These are phyloP conservation scores for Spathaspora girioi DNA, from an alignment of 805 yeast species.

Conservation along the genomic window DNA sequence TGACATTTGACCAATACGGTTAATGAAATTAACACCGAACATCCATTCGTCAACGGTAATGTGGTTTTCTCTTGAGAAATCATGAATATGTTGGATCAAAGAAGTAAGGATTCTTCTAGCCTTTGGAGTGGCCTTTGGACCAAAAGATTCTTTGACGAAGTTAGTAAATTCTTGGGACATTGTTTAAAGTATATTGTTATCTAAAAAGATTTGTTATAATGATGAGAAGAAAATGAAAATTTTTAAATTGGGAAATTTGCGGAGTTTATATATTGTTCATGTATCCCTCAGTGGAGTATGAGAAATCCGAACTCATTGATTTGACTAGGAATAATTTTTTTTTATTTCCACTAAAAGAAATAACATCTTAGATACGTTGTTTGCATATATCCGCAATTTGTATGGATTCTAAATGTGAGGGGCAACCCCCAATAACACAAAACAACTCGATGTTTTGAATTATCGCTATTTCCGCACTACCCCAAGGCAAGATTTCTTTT, in stretches of 20 bases:
- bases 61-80: constrained; percentile 29
- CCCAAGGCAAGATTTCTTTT: neutral
- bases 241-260: neutral
- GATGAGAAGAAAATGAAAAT: neutral
- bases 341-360: neutral
- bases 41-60: constrained; percentile 34
- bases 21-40: constrained; percentile 26
- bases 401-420: neutral
- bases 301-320: neutral
- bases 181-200: neutral
- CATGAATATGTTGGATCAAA: constrained; percentile 31
- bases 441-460: neutral
- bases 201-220: neutral
- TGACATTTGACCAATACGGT: constrained; percentile 29
- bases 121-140: constrained; percentile 22
- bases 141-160: constrained; percentile 21
- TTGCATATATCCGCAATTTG: neutral
- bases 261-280: neutral
- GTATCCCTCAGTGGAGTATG: neutral
- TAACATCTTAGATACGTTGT: neutral
- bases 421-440: neutral
- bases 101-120: constrained; percentile 17
- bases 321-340: neutral
- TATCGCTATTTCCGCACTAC: neutral
- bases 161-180: constrained; percentile 25